Base-by-base conservation (phyloP, 768 basidiomycete species). In the Kwoniella europaea region DNA sequence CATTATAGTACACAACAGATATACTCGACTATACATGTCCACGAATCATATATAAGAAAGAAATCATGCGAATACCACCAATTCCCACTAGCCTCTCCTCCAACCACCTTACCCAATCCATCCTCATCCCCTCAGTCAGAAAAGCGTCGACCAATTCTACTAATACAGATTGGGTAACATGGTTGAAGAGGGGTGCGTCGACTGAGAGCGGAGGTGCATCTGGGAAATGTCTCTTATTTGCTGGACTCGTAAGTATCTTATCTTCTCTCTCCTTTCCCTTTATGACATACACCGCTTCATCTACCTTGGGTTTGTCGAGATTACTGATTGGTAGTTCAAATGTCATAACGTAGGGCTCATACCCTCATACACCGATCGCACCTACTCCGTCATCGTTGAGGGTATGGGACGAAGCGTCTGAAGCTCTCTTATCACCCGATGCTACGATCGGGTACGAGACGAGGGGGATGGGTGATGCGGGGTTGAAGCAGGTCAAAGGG, bases 371-470 rank as follows among this genome's bases (percentile, higher is more conserved):
- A 22, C 82, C 82, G 9, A 55, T 73, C 43, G 76, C 78, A 10
- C 82, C 82, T 4, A 81, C 82, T 9, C 68, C 70, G 0, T 65
- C 78, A 2, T 79, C 78, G 20, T 46, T 82, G 42, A 66, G 56
- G 13, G 67, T 81, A 58, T 82, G 82, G 82, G 78, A 78, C 56
- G 69, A 75, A 64, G 82, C 82, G 9, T 80, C 79, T 1, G 77
- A 79, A 57, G 82, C 82, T 16, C 71, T 82, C 9, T 54, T 82
- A 10, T 71, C 66, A 13, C 77, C 78, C 35, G 78, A 79, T 73
- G 66, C 73, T 58, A 78, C 71, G 24, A 76, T 79, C 64, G 79
- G 76, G 20, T 81, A 81, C 61, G 68, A 69, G 71, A 69, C 77
- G 24, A 65, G 67, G 15, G 77, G 76, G n/a, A 74, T 79, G 79